phyloP scores from a whole-genome alignment of 2,329 filamentous ascomycete species.

The Acarospora socialis region DNA sequence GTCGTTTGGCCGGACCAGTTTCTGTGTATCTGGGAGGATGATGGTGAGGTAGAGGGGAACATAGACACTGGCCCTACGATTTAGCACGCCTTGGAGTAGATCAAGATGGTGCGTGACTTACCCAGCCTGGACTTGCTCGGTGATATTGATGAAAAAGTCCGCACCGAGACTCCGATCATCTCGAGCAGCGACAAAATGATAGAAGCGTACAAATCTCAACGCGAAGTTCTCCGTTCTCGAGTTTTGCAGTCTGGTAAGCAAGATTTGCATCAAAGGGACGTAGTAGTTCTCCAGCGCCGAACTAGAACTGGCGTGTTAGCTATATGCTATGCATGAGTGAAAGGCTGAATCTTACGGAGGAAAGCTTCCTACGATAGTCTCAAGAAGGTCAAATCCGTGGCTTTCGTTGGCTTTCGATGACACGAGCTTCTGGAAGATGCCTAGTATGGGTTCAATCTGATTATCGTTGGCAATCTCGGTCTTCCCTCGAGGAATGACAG shows the following conservation, averaged over 20 bases:
- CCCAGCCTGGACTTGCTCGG: conserved; percentile 65
- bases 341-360: conserved; percentile 42
- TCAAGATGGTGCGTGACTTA: conserved; percentile 27
- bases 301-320: conserved; percentile 25
- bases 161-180: conserved; percentile 73
- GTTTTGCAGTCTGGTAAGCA: conserved; percentile 59
- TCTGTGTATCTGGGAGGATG: conserved; percentile 77
- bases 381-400: conserved; percentile 80
- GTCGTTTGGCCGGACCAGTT: conserved; percentile 73
- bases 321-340: conserved; percentile 6
- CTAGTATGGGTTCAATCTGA: conserved; percentile 76
- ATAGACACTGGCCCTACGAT: conserved; percentile 48
- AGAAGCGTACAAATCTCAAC: conserved; percentile 81
- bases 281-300: conserved; percentile 61
- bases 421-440: conserved; percentile 87
- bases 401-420: conserved; percentile 69
- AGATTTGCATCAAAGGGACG: conserved; percentile 60
- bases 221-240: conserved; percentile 74
- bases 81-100: conserved; percentile 8
- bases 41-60: conserved; percentile 72
- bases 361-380: conserved; percentile 61
- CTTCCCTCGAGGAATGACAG: conserved; percentile 66
- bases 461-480: conserved; percentile 60
- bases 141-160: conserved; percentile 77
- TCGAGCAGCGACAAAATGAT: conserved; percentile 73